phyloP scores from a whole-genome alignment of 2,329 filamentous ascomycete genomes.

The Aspergillus sp. region DNA sequence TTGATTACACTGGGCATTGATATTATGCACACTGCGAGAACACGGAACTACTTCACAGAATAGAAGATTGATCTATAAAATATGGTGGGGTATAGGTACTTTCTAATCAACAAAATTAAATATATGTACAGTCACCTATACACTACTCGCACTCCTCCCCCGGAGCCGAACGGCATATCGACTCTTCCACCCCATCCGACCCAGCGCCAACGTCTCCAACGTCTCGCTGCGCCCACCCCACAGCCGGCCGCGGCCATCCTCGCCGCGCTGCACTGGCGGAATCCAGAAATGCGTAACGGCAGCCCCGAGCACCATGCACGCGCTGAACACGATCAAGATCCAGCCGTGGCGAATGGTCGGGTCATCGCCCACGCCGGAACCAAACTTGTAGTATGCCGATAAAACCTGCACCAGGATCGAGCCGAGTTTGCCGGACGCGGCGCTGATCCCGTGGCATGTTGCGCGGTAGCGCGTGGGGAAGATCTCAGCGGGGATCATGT shows the following conservation, averaged over 20 bases:
- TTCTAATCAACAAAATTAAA: no score
- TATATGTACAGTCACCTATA: background rate
- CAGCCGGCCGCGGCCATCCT: conserved; percentile 22
- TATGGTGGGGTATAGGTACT: no score
- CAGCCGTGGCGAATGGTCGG: conserved; percentile 40
- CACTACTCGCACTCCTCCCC: conserved; percentile 2
- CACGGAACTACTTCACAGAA: no score
- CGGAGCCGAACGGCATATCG: conserved; percentile 25
- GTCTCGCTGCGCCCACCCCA: conserved; percentile 39
- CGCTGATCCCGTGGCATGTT: conserved; percentile 54
- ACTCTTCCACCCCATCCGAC: conserved; percentile 36
- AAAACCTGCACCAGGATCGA: conserved; percentile 45
- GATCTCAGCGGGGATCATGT: conserved; percentile 55
- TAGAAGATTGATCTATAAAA: no score
- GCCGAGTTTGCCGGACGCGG: conserved; percentile 55
- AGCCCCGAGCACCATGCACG: conserved; percentile 42
- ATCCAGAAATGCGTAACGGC: conserved; percentile 42
- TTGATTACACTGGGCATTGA: background rate
- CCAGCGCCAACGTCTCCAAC: conserved; percentile 40
- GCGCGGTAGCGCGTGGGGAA: conserved; percentile 57
- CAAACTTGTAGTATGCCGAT: conserved; percentile 41
- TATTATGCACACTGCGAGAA: no score
- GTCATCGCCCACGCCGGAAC: conserved; percentile 27
- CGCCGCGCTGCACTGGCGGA: conserved; percentile 33
- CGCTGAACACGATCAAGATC: conserved; percentile 42